A percentile compares a stretch with the other conserved stretches of the same genome.
Conservation (phyloP, 2,329 filamentous ascomycete genomes). For the Cyphellophora europaea region DNA sequence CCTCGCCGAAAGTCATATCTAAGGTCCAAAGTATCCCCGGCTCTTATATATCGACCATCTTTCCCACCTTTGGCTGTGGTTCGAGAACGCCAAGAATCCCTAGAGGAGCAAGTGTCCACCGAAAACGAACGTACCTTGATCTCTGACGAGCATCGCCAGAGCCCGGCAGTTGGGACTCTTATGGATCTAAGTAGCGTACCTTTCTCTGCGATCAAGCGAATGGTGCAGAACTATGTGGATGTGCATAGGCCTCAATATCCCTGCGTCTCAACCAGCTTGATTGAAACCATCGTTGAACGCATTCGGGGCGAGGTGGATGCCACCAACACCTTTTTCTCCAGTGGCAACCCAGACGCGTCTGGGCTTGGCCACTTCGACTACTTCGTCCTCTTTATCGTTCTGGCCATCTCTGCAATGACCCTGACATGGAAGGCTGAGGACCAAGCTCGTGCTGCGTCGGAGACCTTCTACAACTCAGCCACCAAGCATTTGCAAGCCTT, state of each 20-base stretch:
- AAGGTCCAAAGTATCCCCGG: too few species aligned
- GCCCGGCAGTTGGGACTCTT: too few species aligned
- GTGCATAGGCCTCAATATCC: slow-evolving; percentile 4
- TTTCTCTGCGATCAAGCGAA: slow-evolving; percentile 4
- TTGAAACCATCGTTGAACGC: slow-evolving; percentile 5
- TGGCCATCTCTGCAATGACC: slow-evolving; percentile 7
- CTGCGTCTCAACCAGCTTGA: slow-evolving; percentile 5
- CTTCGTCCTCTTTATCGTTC: slow-evolving; percentile 6
- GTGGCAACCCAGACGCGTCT: neutral
- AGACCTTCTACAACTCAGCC: slow-evolving; percentile 8
- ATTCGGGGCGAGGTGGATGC: slow-evolving; percentile 1
- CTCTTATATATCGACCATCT: too few species aligned
- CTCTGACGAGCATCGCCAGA: too few species aligned
- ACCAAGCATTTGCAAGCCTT: slow-evolving; percentile 4
- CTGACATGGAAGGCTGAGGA: slow-evolving; percentile 8
- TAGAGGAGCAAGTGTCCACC: too few species aligned
- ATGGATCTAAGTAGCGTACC: too few species aligned
- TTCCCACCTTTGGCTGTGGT: too few species aligned
- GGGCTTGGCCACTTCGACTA: slow-evolving; percentile 22
- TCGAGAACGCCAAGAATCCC: too few species aligned
- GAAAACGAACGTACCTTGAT: too few species aligned
- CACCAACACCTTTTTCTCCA: slow-evolving; percentile 1
- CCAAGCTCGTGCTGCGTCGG: slow-evolving; percentile 6
- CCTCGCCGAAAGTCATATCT: too few species aligned
- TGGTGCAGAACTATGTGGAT: slow-evolving; percentile 5